Base-by-base conservation (phyloP, 345 rosid species). In the Eucalyptus coolabah region DNA sequence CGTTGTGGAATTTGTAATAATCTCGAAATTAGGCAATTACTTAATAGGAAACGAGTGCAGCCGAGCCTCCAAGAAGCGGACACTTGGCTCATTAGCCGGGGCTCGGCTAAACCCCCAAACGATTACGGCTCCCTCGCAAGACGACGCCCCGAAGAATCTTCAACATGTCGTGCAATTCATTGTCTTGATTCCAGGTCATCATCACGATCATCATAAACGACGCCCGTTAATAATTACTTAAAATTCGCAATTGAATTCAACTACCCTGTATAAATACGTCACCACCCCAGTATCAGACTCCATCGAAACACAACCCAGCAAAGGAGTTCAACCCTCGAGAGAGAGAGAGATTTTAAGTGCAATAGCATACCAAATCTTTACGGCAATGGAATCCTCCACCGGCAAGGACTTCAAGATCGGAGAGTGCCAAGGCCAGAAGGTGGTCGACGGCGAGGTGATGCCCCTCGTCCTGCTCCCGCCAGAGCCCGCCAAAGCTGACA, bases 371-470 rank as follows among this genome's bases (percentile, higher is more conserved):
- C 44, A 60, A 56, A 24, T 26, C 1, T 23, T 77, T 40, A 53
- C 32, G 87, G 87, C 30, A 6, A 93, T 94, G 96, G 95, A 90
- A 26, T 88, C 86, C 85, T 85, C 86, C 63, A 88, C 90, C 93
- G 89, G 90, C 94, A 91, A 92, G 91, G 94, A 92, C 83, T 95
- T 96, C 93, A 91, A 90, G 92, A 92, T 94, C 4, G 96, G 96
- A 8, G 92, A 91, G 88, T 96, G 96, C 44, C 90, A 92, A 12
- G 96, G 98, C 32, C 96, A 96, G 54, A 96, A 94, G 89, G 87
- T 93, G 89, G 98, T 96, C 44, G 96, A 94, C 50, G 96, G 96
- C 4, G 95, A 96, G 90, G 89, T 88, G 63, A 93, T 95, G 91
- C 98, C 98, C 15, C 87, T 95, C 5, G 93, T 94, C 59, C 92